Percentiles rank a stretch among this genome's conserved stretches.
Conservation (phyloP, 495 filamentous ascomycete genomes). For the Penicillium riverlandense region DNA sequence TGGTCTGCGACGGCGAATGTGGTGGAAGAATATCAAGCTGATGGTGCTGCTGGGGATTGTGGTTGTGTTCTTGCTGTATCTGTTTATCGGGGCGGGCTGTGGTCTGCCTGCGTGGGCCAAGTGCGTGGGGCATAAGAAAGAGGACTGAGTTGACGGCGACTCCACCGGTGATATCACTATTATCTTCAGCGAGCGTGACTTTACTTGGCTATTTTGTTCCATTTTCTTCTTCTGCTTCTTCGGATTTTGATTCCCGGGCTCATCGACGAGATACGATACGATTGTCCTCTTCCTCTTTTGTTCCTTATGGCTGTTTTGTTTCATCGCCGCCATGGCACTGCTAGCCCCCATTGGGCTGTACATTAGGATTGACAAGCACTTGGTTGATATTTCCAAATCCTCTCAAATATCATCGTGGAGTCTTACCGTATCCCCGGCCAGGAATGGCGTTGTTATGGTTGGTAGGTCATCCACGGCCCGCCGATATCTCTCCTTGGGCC, state of each 20-base stretch:
- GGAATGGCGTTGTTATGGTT: no score
- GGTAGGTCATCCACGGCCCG: no score
- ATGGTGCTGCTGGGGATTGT: conserved; percentile 84
- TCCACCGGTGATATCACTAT: no score
- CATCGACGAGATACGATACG: conserved; percentile 11
- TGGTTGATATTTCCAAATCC: neutral
- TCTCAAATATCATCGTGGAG: no score
- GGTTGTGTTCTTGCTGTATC: conserved; percentile 73
- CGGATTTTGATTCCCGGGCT: conserved; percentile 1
- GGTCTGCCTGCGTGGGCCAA: conserved; percentile 56
- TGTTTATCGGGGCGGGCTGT: conserved; percentile 69
- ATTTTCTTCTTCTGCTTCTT: neutral
- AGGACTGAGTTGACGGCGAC: neutral
- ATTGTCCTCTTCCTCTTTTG: neutral
- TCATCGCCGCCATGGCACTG: neutral
- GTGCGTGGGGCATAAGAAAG: conserved; percentile 32
- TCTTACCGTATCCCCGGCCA: no score
- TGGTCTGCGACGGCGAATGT: conserved; percentile 86
- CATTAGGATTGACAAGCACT: neutral
- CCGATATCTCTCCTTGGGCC: no score
- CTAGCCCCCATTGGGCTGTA: neutral
- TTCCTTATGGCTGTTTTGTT: neutral
- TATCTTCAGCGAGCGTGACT: conserved; percentile 7
- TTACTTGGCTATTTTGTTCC: neutral
- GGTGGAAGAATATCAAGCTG: conserved; percentile 98